A percentile compares a stretch with the other conserved stretches of the same genome.
phyloP scores from a whole-genome alignment of 306 rosid species.

The Ormosia semicastrata region DNA sequence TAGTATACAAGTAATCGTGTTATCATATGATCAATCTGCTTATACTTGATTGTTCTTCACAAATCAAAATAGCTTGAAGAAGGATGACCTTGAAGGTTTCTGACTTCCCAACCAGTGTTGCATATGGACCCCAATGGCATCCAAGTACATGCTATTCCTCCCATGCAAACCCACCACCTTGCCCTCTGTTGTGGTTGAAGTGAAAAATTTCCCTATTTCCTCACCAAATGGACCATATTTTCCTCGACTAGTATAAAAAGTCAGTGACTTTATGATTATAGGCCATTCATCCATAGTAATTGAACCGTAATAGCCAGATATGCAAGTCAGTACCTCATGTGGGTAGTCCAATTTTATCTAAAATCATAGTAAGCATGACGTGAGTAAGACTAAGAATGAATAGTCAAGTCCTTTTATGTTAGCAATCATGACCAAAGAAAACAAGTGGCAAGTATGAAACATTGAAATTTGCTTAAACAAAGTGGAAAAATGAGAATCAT shows the following conservation, averaged over 20 bases:
- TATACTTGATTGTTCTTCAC: neutral
- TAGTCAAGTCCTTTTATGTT: neutral
- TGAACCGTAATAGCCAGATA: slow-evolving; percentile 73
- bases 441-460: neutral
- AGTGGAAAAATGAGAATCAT: neutral
- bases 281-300: slow-evolving; percentile 44
- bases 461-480: neutral
- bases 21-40: neutral
- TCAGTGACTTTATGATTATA: slow-evolving; percentile 66
- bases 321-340: slow-evolving; percentile 72
- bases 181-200: slow-evolving; percentile 84
- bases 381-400: neutral
- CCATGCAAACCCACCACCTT: slow-evolving; percentile 93
- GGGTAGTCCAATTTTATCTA: slow-evolving; percentile 86
- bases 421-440: slow-evolving; percentile 9
- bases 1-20: slow-evolving; percentile 3
- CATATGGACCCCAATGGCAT: slow-evolving; percentile 94
- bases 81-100: slow-evolving; percentile 48
- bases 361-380: slow-evolving; percentile 2
- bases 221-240: slow-evolving; percentile 90
- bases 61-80: slow-evolving; percentile 65
- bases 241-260: slow-evolving; percentile 71
- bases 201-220: slow-evolving; percentile 84
- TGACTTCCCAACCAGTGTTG: slow-evolving; percentile 94
- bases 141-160: slow-evolving; percentile 79